Percentiles rank a stretch among this genome's conserved stretches.
phyloP scores from a whole-genome alignment of 331 rosid genomes.

The Quercus phellos region DNA sequence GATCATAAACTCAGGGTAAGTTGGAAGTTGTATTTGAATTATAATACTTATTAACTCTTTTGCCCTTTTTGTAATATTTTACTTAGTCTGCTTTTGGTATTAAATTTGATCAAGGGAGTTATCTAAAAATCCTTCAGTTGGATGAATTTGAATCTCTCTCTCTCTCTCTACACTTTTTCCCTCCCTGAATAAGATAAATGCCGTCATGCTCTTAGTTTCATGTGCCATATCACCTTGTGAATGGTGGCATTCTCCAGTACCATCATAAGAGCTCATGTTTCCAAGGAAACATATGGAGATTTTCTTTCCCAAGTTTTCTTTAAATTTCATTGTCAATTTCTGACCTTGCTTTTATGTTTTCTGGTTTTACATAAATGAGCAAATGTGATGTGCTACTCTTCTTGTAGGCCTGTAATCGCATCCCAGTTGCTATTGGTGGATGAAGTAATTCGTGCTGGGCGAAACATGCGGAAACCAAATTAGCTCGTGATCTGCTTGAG shows the following conservation, averaged over 20 bases:
- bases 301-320: neutral
- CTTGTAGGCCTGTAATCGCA: slow-evolving; percentile 85
- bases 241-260: neutral
- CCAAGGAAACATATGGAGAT: neutral
- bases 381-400: neutral
- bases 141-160: neutral
- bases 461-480: slow-evolving; percentile 85
- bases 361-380: neutral
- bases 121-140: neutral
- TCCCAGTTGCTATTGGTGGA: slow-evolving; percentile 92
- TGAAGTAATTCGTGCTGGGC: slow-evolving; percentile 97
- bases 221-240: neutral
- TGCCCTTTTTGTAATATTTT: no score
- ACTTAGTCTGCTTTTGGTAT: neutral
- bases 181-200: neutral
- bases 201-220: no score
- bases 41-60: neutral
- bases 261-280: neutral
- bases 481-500: slow-evolving; percentile 20
- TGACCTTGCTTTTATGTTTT: neutral
- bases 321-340: neutral
- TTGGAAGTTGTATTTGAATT: neutral
- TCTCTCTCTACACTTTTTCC: neutral
- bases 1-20: slow-evolving; percentile 88
- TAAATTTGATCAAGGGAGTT: neutral